These are phyloP conservation scores for Lotus japonicus DNA, from an alignment of 306 rosid genomes.

Conservation along the genomic window DNA sequence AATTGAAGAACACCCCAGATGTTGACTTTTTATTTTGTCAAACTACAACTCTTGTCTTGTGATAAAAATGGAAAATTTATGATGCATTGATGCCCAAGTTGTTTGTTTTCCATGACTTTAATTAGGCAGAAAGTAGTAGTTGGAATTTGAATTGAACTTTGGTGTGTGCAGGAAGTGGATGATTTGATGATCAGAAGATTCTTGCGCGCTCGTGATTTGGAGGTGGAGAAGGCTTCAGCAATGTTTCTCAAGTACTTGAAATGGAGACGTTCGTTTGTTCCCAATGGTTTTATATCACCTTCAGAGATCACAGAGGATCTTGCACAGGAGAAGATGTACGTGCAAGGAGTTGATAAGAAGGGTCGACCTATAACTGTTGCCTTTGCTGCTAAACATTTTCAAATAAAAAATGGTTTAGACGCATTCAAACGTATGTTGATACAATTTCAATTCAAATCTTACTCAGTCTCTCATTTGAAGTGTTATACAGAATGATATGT, in stretches of 20 bases:
- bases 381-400: conserved; percentile 49
- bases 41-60: neutral
- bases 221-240: conserved; percentile 43
- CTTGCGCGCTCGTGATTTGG: conserved; percentile 48
- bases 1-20: neutral
- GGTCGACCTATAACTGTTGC: conserved; percentile 52
- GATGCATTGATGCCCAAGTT: neutral
- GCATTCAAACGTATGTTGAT: conserved; percentile 40
- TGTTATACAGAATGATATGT: neutral
- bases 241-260: conserved; percentile 53
- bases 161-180: conserved; percentile 46
- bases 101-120: neutral
- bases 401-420: conserved; percentile 28
- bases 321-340: conserved; percentile 37
- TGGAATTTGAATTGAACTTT: neutral
- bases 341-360: conserved; percentile 48
- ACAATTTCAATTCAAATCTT: neutral
- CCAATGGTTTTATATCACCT: conserved; percentile 37
- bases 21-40: neutral
- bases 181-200: conserved; percentile 52
- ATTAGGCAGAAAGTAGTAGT: neutral
- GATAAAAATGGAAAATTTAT: neutral
- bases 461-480: neutral
- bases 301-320: conserved; percentile 41
- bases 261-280: conserved; percentile 46